Evolutionary conservation across 495 filamentous ascomycete genomes (phyloP).

Genomic region (Niebla homalea): DNA sequence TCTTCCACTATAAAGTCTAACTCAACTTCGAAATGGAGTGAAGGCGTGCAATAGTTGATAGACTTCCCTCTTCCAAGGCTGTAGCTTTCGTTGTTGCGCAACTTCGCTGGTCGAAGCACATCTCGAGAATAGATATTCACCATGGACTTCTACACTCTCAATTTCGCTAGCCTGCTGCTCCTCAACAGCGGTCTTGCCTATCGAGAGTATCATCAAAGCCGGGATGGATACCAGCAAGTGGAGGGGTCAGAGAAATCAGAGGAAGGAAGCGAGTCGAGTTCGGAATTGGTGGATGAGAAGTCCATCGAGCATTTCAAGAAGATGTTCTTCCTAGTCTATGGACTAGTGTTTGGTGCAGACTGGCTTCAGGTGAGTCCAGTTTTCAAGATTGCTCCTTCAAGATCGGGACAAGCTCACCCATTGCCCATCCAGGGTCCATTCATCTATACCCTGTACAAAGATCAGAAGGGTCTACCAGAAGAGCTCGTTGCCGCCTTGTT

Average conservation of each 20-base stretch:
- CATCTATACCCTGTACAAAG: constrained; percentile 41
- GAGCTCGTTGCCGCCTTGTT: constrained; percentile 34
- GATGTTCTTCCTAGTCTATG: constrained; percentile 33
- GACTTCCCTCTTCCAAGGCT: too few species aligned
- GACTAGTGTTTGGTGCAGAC: constrained; percentile 38
- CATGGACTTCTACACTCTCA: background rate
- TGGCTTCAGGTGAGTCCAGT: constrained; percentile 30
- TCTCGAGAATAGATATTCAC: too few species aligned
- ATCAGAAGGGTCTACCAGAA: constrained; percentile 36
- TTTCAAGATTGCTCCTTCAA: background rate
- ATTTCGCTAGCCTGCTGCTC: background rate
- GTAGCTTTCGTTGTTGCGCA: too few species aligned
- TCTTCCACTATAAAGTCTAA: too few species aligned
- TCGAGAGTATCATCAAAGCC: background rate
- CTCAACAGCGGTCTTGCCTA: background rate
- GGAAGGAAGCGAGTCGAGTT: background rate
- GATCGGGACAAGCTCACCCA: background rate
- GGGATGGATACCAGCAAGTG: background rate
- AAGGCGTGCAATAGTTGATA: too few species aligned
- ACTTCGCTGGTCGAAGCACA: too few species aligned
- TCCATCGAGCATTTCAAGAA: constrained; percentile 16
- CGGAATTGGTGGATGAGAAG: background rate
- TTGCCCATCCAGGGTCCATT: constrained; percentile 25
- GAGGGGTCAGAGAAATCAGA: background rate
- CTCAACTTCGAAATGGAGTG: too few species aligned